Percentiles rank a stretch among this genome's conserved stretches.
These are phyloP conservation scores for Bipolaris sorokiniana DNA, from an alignment of 2,329 filamentous ascomycete species.

Conservation along the genomic window DNA sequence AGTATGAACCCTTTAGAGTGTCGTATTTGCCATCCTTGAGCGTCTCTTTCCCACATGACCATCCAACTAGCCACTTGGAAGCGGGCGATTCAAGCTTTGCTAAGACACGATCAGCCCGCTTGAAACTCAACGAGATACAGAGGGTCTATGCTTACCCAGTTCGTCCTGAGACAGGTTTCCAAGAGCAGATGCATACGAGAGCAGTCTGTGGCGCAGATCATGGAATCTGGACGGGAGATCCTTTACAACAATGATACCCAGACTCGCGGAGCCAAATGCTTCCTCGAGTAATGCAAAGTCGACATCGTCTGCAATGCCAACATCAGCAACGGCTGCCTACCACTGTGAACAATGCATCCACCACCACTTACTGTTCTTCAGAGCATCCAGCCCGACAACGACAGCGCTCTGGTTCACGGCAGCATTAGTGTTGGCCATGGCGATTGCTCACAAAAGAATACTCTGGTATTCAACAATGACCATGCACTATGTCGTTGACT, in stretches of 20 bases:
- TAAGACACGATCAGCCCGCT: conserved; percentile 13
- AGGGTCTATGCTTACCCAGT: conserved; percentile 62
- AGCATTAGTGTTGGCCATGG: conserved; percentile 29
- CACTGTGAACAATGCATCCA: background rate
- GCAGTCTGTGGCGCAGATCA: conserved; percentile 71
- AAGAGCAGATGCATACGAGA: conserved; percentile 89
- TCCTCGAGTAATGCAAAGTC: conserved; percentile 72
- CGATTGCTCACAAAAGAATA: background rate
- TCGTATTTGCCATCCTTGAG: conserved; percentile 79
- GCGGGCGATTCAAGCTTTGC: conserved; percentile 56
- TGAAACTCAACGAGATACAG: background rate
- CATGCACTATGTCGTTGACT: conserved; percentile 7
- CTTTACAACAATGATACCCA: conserved; percentile 93
- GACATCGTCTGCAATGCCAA: conserved; percentile 61
- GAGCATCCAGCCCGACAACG: conserved; percentile 47
- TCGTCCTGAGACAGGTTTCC: conserved; percentile 76
- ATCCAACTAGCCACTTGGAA: conserved; percentile 69
- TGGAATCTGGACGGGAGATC: conserved; percentile 77
- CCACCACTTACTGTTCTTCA: conserved; percentile 52
- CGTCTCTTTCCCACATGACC: conserved; percentile 83
- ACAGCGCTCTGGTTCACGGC: conserved; percentile 38
- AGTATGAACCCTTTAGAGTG: conserved; percentile 82
- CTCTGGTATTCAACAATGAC: background rate
- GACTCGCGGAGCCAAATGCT: conserved; percentile 87
- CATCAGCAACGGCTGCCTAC: background rate